These are phyloP conservation scores for Prunus fruticosa DNA, from an alignment of 306 rosid species.

Conservation along the genomic window DNA sequence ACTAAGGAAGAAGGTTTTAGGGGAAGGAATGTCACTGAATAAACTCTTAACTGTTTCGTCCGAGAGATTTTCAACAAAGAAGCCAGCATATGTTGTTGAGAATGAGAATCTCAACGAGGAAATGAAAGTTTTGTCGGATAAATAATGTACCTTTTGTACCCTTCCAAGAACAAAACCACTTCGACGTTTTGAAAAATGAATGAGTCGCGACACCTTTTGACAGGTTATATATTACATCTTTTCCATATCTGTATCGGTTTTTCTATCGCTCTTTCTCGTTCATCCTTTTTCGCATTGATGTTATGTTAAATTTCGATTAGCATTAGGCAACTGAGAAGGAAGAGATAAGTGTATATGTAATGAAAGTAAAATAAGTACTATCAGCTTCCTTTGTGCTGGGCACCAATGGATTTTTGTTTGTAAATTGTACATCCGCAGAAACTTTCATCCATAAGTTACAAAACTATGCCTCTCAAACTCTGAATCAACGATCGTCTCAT, in stretches of 20 bases:
- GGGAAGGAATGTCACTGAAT: constrained; percentile 58
- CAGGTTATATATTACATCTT: background rate
- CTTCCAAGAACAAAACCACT: too few species aligned
- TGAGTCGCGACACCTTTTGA: background rate
- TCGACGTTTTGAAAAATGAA: background rate
- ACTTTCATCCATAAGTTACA: constrained; percentile 5
- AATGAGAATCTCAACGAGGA: constrained; percentile 12
- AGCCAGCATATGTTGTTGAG: constrained; percentile 17
- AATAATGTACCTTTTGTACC: background rate
- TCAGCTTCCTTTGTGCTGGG: background rate
- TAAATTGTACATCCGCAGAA: background rate
- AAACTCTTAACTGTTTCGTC: constrained; percentile 64
- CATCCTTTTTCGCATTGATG: background rate
- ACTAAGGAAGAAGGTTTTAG: constrained; percentile 37
- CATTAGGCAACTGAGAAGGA: background rate
- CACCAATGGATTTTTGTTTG: constrained; percentile 12
- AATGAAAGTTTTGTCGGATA: constrained; percentile 12
- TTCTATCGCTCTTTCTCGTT: too few species aligned
- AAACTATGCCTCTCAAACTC: constrained; percentile 15
- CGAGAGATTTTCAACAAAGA: constrained; percentile 37
- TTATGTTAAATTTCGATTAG: background rate
- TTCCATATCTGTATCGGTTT: background rate
- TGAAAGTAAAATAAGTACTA: background rate
- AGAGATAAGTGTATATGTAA: background rate
- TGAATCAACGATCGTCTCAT: constrained; percentile 6